Evolutionary conservation across 2,329 filamentous ascomycete species (phyloP).

Genomic region (Sphaerulina musiva): DNA sequence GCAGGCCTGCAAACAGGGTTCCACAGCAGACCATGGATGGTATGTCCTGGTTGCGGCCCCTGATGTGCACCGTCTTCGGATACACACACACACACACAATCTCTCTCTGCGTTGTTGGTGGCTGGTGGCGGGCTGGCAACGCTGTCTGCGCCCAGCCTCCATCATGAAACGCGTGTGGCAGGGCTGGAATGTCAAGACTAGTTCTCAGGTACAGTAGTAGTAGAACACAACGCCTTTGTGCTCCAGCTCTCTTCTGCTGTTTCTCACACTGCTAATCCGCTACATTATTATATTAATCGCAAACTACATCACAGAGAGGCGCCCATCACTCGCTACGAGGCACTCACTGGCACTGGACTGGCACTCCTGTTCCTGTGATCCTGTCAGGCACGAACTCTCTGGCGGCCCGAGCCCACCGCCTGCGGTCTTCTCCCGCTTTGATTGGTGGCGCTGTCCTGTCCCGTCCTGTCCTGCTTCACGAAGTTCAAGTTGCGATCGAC

Average conservation of each 20-base stretch:
- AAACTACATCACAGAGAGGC: not conserved
- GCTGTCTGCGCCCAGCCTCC: not conserved
- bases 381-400: conserved; percentile 1
- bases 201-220: not conserved
- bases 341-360: too few relatives aligned
- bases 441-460: conserved; percentile 1
- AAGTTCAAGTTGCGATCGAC: not conserved
- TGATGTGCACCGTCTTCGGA: too few relatives aligned
- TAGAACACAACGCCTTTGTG: not conserved
- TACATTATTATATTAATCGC: not conserved
- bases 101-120: not conserved
- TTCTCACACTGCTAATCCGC: not conserved
- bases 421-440: not conserved
- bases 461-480: too few relatives aligned
- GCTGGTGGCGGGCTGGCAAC: not conserved
- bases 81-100: too few relatives aligned
- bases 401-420: not conserved
- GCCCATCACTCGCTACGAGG: not conserved
- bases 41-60: too few relatives aligned
- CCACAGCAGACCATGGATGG: not conserved
- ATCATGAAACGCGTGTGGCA: not conserved
- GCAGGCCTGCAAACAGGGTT: not conserved
- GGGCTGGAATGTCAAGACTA: not conserved
- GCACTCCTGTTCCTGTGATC: not conserved
- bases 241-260: not conserved